Evolutionary conservation across 83 land plant species (phyloP).

Genomic region (Picea abies): DNA sequence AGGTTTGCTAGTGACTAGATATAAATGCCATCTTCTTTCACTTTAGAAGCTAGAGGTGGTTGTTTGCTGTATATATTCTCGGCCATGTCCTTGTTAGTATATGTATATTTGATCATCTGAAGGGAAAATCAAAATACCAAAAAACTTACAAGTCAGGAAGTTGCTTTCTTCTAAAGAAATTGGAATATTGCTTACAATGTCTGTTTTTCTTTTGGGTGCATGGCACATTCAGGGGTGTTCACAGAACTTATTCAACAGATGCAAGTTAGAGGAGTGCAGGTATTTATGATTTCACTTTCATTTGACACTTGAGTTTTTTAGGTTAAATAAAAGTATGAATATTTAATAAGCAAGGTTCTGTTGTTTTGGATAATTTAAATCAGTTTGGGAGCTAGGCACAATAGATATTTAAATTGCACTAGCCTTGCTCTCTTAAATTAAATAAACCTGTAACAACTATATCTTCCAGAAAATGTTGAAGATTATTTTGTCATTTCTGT

Average conservation of each 20-base stretch:
- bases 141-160: too few relatives aligned
- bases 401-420: too few relatives aligned
- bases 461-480: background rate
- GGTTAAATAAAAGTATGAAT: background rate
- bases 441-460: background rate
- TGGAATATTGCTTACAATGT: too few relatives aligned
- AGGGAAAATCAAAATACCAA: too few relatives aligned
- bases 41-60: too few relatives aligned
- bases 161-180: too few relatives aligned
- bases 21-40: too few relatives aligned
- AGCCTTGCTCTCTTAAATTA: too few relatives aligned
- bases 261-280: conserved; percentile 98
- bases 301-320: background rate
- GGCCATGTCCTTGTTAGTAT: too few relatives aligned
- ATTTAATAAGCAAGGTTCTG: background rate
- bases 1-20: conserved; percentile 23
- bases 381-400: background rate
- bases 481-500: background rate
- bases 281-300: conserved; percentile 21
- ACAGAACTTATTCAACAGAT: conserved; percentile 91
- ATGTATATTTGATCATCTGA: too few relatives aligned
- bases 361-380: background rate
- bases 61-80: too few relatives aligned
- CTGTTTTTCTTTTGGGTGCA: too few relatives aligned
- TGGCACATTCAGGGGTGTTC: conserved; percentile 40